These are phyloP conservation scores for Phlebopus sp. DNA, from an alignment of 1,284 basidiomycete genomes.

Conservation along the genomic window DNA sequence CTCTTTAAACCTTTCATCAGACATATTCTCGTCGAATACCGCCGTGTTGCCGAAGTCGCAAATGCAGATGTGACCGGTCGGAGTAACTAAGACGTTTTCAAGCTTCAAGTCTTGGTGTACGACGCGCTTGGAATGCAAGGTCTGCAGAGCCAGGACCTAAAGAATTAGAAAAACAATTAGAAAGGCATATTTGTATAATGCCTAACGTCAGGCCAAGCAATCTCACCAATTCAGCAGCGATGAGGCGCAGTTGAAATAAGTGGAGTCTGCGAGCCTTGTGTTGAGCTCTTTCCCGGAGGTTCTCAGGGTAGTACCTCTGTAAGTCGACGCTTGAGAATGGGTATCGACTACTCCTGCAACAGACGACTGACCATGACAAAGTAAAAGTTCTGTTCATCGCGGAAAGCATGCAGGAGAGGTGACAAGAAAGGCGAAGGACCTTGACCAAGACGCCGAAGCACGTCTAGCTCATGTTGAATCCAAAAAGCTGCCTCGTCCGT, in stretches of 20 bases:
- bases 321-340: background rate
- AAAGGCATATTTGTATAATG: background rate
- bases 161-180: background rate
- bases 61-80: slow-evolving; percentile 10
- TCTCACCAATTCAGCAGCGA: slow-evolving; percentile 14
- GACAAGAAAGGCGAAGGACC: slow-evolving; percentile 9
- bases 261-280: slow-evolving; percentile 2
- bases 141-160: slow-evolving; percentile 10
- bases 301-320: slow-evolving; percentile 13
- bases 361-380: slow-evolving; percentile 10
- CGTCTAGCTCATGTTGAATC: slow-evolving; percentile 1
- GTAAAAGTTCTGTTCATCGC: slow-evolving; percentile 10
- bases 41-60: slow-evolving; percentile 11
- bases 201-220: background rate
- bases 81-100: slow-evolving; percentile 48
- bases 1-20: background rate
- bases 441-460: background rate
- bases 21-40: slow-evolving; percentile 1
- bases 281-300: slow-evolving; percentile 6
- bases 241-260: slow-evolving; percentile 10
- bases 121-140: slow-evolving; percentile 8
- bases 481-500: background rate
- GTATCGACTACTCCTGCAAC: background rate
- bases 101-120: slow-evolving; percentile 51
- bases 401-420: slow-evolving; percentile 10